A percentile compares a stretch with the other conserved stretches of the same genome.
phyloP scores from a whole-genome alignment of 1,139 yeast species.

The Kluyveromyces sp. region DNA sequence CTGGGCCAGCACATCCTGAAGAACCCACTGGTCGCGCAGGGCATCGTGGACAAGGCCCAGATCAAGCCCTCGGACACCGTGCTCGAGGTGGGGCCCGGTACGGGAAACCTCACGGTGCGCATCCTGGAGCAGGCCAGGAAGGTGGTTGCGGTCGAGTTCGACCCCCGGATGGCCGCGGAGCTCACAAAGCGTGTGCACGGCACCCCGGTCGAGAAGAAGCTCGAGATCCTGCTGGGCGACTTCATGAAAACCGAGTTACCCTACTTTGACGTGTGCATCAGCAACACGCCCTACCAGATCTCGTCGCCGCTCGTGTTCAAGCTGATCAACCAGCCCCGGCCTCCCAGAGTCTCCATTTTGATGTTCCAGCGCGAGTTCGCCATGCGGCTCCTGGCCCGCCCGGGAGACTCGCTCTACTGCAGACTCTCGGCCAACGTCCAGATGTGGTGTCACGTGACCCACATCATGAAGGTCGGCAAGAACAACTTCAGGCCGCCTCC shows the following conservation, averaged over 20 bases:
- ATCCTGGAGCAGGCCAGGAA: constrained; percentile 80
- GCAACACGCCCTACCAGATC: constrained; percentile 96
- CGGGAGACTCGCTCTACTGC: constrained; percentile 90
- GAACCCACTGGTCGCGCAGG: constrained; percentile 95
- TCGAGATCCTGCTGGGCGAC: constrained; percentile 89
- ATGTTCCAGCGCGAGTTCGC: constrained; percentile 99
- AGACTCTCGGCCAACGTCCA: constrained; percentile 93
- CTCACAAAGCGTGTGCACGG: constrained; percentile 96
- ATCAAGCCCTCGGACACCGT: constrained; percentile 89
- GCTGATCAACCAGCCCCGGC: constrained; percentile 80
- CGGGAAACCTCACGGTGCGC: constrained; percentile 93
- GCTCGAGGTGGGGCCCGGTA: constrained; percentile 98
- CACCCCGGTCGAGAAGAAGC: constrained; percentile 82
- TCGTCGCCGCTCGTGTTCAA: constrained; percentile 95
- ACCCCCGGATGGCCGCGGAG: constrained; percentile 99
- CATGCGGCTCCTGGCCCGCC: constrained; percentile 82
- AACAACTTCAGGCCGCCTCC: constrained; percentile 99
- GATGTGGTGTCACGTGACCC: constrained; percentile 99
- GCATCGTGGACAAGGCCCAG: constrained; percentile 93
- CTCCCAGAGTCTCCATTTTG: constrained; percentile 90
- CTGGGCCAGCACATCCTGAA: constrained; percentile 95
- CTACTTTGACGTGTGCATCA: constrained; percentile 89
- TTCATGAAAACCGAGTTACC: constrained; percentile 95
- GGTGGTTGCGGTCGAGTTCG: constrained; percentile 95
- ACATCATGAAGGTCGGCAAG: constrained; percentile 95